Base-by-base conservation (phyloP, 192 early-diverging fungal species). In the Chytriomyces sp. region DNA sequence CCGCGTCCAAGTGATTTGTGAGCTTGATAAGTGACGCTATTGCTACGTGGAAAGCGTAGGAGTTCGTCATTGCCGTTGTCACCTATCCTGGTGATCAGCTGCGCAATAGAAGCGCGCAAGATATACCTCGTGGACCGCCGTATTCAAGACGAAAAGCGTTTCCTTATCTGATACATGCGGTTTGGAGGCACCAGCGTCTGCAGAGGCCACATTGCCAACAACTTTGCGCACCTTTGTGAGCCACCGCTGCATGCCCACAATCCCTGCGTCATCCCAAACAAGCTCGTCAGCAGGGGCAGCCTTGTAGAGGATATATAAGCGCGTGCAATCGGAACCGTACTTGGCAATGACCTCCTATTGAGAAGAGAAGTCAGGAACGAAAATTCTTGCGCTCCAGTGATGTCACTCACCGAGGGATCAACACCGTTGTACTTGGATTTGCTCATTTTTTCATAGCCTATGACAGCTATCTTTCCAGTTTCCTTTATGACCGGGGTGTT, bases 391-490 rank as follows among this genome's bases (percentile, higher is more conserved):
- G 4, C 38, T 8, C 30, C 32, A 69, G 52, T 52, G 77, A 12
- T 44, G 14, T 80, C 71, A 41, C 76, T 75, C 70, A 86, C 87
- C 41, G 80, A 77, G 2, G 96, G 96, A 70, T 96, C 91, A 4
- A 95, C 89, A 39, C 96, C 96, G 65, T 98, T 98, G 75, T 89
- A 90, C 81, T 98, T 98, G 44, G 93, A 94, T 77, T 96, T 98
- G 68, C 92, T 93, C 96, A 98, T 98, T 72, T 98, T 98, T 74
- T 98, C 96, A 72, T 84, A 93, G 32, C 89, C 82, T 28, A 87
- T 75, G 4, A 76, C 63, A 0, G 92, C 86, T 8, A 59, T 25
- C 53, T 85, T 57, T 58, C 90, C 90, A 4, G 90, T 92, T 4
- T 77, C 74, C n/a, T 76, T 82, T 19, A 93, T 83, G 28, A 83